phyloP scores from a whole-genome alignment of 352 stramenopile genomes.

The Pythium brachiatum region DNA sequence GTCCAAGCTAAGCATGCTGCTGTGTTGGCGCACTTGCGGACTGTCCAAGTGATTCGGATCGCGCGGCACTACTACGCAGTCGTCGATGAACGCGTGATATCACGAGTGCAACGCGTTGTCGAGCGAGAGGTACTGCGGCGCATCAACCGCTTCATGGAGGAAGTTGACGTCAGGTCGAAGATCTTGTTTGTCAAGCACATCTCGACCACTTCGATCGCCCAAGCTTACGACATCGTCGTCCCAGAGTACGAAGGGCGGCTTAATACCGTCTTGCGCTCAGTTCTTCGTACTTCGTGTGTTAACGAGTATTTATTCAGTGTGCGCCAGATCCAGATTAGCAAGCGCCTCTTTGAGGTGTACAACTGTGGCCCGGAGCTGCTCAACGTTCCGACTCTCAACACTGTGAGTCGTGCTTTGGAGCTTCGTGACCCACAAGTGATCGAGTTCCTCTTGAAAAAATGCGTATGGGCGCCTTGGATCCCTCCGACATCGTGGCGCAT shows the following conservation, averaged over 20 bases:
- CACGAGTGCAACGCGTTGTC: conserved; percentile 41
- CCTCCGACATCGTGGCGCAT: conserved; percentile 59
- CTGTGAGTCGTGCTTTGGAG: conserved; percentile 23
- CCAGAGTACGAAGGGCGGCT: conserved; percentile 55
- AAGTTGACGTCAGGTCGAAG: conserved; percentile 59
- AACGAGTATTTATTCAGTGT: conserved; percentile 33
- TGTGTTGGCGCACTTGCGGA: conserved; percentile 32
- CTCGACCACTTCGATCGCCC: conserved; percentile 50
- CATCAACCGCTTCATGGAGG: conserved; percentile 38
- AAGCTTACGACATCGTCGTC: conserved; percentile 47
- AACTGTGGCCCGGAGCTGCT: conserved; percentile 29
- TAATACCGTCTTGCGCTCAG: too few relatives aligned
- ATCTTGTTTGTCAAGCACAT: conserved; percentile 62
- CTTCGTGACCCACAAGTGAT: conserved; percentile 24
- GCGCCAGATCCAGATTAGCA: conserved; percentile 42
- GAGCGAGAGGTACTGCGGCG: conserved; percentile 49
- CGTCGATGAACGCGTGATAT: conserved; percentile 55
- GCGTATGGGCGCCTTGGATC: conserved; percentile 47
- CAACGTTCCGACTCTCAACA: conserved; percentile 27
- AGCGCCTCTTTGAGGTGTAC: conserved; percentile 37
- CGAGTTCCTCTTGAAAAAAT: conserved; percentile 28
- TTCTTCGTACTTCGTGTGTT: not conserved
- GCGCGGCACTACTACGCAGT: conserved; percentile 44
- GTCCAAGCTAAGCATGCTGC: conserved; percentile 29
- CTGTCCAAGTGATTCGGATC: conserved; percentile 34